Evolutionary conservation across 2,329 filamentous ascomycete species (phyloP).

Genomic region (Colletotrichum eleusines): DNA sequence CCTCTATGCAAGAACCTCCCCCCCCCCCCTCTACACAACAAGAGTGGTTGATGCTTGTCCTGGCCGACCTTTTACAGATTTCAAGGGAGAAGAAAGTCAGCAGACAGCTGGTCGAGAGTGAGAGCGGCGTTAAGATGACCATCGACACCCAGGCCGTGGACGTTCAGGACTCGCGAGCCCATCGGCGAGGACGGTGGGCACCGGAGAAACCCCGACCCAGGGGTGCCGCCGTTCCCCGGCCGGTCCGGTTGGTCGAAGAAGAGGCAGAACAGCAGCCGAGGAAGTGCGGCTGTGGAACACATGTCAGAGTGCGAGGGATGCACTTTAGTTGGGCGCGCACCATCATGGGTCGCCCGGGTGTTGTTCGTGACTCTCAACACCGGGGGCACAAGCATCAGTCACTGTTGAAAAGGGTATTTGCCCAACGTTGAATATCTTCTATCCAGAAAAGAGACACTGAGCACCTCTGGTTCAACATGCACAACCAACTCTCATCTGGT

Average conservation of each 20-base stretch:
- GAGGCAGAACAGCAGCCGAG: neutral
- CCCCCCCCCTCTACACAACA: too few relatives aligned
- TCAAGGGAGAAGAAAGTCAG: constrained; percentile 43
- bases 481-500: too few relatives aligned
- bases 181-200: constrained; percentile 25
- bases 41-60: neutral
- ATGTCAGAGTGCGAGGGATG: too few relatives aligned
- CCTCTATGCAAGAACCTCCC: constrained; percentile 54
- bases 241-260: neutral
- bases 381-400: neutral
- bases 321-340: too few relatives aligned
- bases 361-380: neutral
- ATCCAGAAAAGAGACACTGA: neutral
- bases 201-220: constrained; percentile 8
- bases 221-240: neutral
- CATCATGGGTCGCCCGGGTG: neutral
- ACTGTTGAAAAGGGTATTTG: neutral
- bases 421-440: neutral
- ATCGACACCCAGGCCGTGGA: constrained; percentile 44
- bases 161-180: constrained; percentile 42
- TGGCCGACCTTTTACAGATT: constrained; percentile 21
- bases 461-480: too few relatives aligned
- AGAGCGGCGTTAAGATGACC: constrained; percentile 42
- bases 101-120: constrained; percentile 41
- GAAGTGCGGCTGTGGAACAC: neutral